A percentile compares a stretch with the other conserved stretches of the same genome.
phyloP scores from a whole-genome alignment of 2,329 filamentous ascomycete species.

The Fusarium siculi region DNA sequence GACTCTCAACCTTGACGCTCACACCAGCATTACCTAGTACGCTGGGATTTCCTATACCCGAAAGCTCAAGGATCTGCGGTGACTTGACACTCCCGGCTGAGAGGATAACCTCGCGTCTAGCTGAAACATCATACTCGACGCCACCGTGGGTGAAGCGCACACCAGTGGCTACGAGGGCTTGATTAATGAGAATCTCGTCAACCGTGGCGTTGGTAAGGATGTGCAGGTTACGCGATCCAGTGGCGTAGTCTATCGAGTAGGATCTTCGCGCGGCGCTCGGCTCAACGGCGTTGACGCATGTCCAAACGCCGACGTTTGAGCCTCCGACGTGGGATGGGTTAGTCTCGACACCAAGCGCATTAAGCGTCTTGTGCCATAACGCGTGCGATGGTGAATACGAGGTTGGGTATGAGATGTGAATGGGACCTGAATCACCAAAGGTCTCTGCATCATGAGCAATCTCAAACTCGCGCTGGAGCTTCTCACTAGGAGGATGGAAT shows the following conservation, averaged over 20 bases:
- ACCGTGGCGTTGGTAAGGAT: slow-evolving; percentile 48
- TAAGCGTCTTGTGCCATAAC: slow-evolving; percentile 60
- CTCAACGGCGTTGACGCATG: slow-evolving; percentile 61
- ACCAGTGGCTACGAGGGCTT: slow-evolving; percentile 44
- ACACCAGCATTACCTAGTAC: slow-evolving; percentile 54
- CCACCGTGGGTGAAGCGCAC: slow-evolving; percentile 52
- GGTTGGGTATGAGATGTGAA: slow-evolving; percentile 59
- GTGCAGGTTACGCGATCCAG: slow-evolving; percentile 55
- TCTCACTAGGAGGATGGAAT: slow-evolving; percentile 54
- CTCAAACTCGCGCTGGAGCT: slow-evolving; percentile 48
- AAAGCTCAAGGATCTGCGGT: slow-evolving; percentile 69
- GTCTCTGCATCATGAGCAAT: slow-evolving; percentile 52
- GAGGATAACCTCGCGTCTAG: slow-evolving; percentile 65
- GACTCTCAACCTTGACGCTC: slow-evolving; percentile 52
- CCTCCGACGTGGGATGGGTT: slow-evolving; percentile 60
- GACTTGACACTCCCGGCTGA: slow-evolving; percentile 67
- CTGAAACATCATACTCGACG: slow-evolving; percentile 49
- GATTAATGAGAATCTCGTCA: slow-evolving; percentile 40
- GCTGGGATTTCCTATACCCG: slow-evolving; percentile 63
- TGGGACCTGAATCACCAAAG: slow-evolving; percentile 58
- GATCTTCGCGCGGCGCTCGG: slow-evolving; percentile 58
- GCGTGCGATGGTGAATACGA: slow-evolving; percentile 55
- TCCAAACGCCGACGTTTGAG: slow-evolving; percentile 61
- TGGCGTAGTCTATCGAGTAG: slow-evolving; percentile 60
- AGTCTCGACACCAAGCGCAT: slow-evolving; percentile 53